These are phyloP conservation scores for Ophiostoma sp. DNA, from an alignment of 2,329 filamentous ascomycete species.

Conservation along the genomic window DNA sequence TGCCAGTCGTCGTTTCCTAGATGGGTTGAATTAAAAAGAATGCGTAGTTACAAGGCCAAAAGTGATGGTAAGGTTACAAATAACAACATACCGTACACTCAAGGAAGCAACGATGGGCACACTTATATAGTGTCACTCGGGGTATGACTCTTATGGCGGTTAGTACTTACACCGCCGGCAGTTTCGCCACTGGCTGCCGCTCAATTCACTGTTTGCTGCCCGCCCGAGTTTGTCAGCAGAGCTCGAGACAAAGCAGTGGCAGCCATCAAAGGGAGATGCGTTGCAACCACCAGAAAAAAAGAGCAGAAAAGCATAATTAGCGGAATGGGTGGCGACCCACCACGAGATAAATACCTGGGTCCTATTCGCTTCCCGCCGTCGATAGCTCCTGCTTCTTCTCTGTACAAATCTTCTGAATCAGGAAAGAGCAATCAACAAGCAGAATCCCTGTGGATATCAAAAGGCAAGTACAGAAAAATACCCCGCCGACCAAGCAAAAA, in stretches of 20 bases:
- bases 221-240: constrained; percentile 4
- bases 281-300: background rate
- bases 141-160: constrained; percentile 12
- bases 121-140: constrained; percentile 5
- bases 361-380: constrained; percentile 17
- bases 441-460: constrained; percentile 16
- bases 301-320: background rate
- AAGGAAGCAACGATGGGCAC: background rate
- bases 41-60: background rate
- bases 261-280: background rate
- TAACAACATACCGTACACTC: too few relatives aligned
- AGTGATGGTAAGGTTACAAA: background rate
- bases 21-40: too few relatives aligned
- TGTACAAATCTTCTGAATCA: constrained; percentile 7
- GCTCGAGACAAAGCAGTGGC: background rate
- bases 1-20: constrained; percentile 3
- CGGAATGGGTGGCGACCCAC: background rate
- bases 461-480: constrained; percentile 22
- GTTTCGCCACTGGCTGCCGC: background rate
- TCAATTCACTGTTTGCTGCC: background rate
- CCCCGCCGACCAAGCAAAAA: constrained; percentile 22
- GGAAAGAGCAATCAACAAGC: constrained; percentile 15
- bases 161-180: background rate
- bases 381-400: constrained; percentile 1
- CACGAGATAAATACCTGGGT: constrained; percentile 21